Percentiles rank a stretch among this genome's conserved stretches.
Conservation (phyloP, 2,329 filamentous ascomycete genomes). For the Ophiocordyceps robertsii region DNA sequence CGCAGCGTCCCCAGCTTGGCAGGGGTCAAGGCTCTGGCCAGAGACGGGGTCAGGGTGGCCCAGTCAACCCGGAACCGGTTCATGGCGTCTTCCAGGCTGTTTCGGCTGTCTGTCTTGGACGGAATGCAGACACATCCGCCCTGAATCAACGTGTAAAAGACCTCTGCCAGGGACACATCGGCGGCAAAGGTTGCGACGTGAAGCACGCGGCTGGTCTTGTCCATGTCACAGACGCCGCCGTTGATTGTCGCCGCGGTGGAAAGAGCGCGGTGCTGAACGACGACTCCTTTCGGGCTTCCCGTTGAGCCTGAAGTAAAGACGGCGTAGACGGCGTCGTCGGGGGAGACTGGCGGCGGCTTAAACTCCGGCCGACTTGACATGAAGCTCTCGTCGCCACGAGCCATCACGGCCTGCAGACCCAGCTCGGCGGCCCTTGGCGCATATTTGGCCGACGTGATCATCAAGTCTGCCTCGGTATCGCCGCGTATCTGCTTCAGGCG, state of each 20-base stretch:
- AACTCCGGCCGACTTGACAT: not conserved
- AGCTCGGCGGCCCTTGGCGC: not conserved
- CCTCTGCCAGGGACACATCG: constrained; percentile 6
- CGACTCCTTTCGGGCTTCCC: constrained; percentile 29
- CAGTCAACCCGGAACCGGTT: constrained; percentile 1
- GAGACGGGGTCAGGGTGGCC: constrained; percentile 4
- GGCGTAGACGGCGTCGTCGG: constrained; percentile 13
- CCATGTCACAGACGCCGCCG: not conserved
- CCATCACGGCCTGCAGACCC: not conserved
- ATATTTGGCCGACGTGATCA: not conserved
- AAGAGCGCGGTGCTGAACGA: constrained; percentile 3
- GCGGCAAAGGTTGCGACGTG: constrained; percentile 8
- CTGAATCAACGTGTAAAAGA: constrained; percentile 4
- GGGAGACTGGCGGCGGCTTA: not conserved
- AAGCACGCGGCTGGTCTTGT: not conserved
- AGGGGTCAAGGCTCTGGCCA: constrained; percentile 1
- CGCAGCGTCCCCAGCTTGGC: constrained; percentile 4
- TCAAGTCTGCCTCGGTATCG: constrained; percentile 1
- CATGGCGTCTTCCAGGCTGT: constrained; percentile 5
- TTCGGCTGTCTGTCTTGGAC: constrained; percentile 3
- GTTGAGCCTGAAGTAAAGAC: constrained; percentile 41
- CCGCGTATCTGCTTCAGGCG: constrained; percentile 3
- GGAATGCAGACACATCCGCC: constrained; percentile 8
- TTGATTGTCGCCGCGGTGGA: constrained; percentile 1
- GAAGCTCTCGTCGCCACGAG: not conserved